Percentiles rank a stretch among this genome's conserved stretches.
Conservation (phyloP, 202 grass and related monocot genomes). For the Schoenoplectus triqueter region DNA sequence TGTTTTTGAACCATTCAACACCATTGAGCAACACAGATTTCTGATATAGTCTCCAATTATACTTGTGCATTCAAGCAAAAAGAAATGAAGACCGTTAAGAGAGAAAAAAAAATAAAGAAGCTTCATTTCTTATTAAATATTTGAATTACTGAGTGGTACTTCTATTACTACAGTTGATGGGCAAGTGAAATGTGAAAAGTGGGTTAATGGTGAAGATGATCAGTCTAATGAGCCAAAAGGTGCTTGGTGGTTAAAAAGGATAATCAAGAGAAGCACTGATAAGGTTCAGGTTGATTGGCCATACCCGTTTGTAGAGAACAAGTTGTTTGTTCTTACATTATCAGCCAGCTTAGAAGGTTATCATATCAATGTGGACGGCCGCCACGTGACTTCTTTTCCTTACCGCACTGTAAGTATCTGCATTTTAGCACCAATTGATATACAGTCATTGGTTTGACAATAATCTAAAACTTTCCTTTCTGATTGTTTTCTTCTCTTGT, state of each 20-base stretch:
- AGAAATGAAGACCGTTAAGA: conserved; percentile 1
- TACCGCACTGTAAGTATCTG: conserved; percentile 64
- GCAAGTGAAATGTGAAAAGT: conserved; percentile 68
- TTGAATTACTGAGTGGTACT: conserved; percentile 20
- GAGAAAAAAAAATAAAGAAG: background rate
- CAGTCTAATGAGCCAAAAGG: conserved; percentile 40
- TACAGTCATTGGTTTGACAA: background rate
- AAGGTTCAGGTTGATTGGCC: conserved; percentile 56
- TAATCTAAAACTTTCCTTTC: background rate
- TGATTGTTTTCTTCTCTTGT: background rate
- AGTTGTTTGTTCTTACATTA: conserved; percentile 72
- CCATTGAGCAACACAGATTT: background rate
- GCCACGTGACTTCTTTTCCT: conserved; percentile 78
- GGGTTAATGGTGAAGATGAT: conserved; percentile 49
- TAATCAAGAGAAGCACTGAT: conserved; percentile 53
- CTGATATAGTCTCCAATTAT: background rate
- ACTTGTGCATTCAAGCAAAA: background rate
- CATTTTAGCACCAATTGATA: conserved; percentile 12
- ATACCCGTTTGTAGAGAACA: conserved; percentile 60
- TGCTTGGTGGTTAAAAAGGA: conserved; percentile 53
- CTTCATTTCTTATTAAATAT: background rate
- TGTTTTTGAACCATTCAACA: background rate
- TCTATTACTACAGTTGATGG: conserved; percentile 53
- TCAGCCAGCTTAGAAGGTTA: conserved; percentile 71
- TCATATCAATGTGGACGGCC: conserved; percentile 64